Conservation (phyloP, 805 yeast species). For the Ogataea haglerorum region DNA sequence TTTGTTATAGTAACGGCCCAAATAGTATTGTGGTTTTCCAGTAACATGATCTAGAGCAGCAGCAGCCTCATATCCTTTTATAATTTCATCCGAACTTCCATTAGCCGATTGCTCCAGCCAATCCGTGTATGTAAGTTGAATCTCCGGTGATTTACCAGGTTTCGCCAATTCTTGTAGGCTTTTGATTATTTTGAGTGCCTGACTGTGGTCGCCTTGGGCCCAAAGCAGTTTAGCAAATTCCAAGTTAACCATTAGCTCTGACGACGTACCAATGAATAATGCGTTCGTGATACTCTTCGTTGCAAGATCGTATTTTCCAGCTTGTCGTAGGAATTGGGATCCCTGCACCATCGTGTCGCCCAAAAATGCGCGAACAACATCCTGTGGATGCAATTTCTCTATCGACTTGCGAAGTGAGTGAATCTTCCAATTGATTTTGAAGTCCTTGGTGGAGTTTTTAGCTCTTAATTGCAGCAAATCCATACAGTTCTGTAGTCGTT, state of each 20-base stretch:
- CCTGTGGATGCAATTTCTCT: slow-evolving; percentile 26
- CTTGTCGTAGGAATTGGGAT: slow-evolving; percentile 63
- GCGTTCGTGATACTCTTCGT: slow-evolving; percentile 66
- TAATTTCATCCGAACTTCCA: slow-evolving; percentile 69
- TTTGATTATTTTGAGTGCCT: slow-evolving; percentile 68
- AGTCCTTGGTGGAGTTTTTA: slow-evolving; percentile 32
- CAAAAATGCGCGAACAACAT: slow-evolving; percentile 30
- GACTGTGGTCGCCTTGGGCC: slow-evolving; percentile 84
- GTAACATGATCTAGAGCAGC: slow-evolving; percentile 47
- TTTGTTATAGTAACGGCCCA: slow-evolving; percentile 78
- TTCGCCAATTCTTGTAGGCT: slow-evolving; percentile 31
- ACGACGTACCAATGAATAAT: slow-evolving; percentile 38
- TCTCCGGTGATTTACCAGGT: slow-evolving; percentile 28
- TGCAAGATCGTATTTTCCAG: slow-evolving; percentile 68
- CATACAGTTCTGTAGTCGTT: slow-evolving; percentile 15
- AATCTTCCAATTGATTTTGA: slow-evolving; percentile 44
- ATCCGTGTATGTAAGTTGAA: slow-evolving; percentile 74
- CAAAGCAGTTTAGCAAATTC: slow-evolving; percentile 83
- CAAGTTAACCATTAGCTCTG: slow-evolving; percentile 45
- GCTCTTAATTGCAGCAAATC: slow-evolving; percentile 22
- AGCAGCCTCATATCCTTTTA: slow-evolving; percentile 63
- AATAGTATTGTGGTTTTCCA: slow-evolving; percentile 73
- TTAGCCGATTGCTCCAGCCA: slow-evolving; percentile 89
- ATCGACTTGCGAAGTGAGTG: slow-evolving; percentile 43
- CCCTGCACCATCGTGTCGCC: slow-evolving; percentile 55